These are phyloP conservation scores for Backusella psychrophila DNA, from an alignment of 192 early-diverging fungal species.

Conservation along the genomic window DNA sequence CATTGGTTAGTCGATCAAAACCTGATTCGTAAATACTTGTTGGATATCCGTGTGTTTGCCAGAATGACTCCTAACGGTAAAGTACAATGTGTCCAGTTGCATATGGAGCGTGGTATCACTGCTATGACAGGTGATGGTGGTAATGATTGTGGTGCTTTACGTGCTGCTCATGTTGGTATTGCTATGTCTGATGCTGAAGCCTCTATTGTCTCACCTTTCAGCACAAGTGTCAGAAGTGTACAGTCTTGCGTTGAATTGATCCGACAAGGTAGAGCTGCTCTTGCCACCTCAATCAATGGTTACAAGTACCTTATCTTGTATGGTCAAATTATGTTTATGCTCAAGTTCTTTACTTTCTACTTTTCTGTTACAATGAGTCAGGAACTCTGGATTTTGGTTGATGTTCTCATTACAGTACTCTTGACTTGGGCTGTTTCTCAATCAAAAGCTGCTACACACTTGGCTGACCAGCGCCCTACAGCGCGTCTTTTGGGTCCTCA, in stretches of 20 bases:
- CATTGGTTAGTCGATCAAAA: constrained; percentile 42
- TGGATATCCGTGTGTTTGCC: constrained; percentile 73
- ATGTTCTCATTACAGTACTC: constrained; percentile 60
- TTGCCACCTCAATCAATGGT: constrained; percentile 66
- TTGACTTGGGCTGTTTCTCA: constrained; percentile 63
- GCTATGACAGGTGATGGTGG: constrained; percentile 88
- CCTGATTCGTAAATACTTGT: constrained; percentile 49
- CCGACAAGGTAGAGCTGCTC: constrained; percentile 64
- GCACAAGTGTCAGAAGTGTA: constrained; percentile 60
- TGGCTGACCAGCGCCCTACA: constrained; percentile 60
- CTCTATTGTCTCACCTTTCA: constrained; percentile 80
- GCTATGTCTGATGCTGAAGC: constrained; percentile 79
- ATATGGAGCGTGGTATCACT: constrained; percentile 72
- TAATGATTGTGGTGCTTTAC: constrained; percentile 79
- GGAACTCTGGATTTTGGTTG: constrained; percentile 66
- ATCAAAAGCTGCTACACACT: constrained; percentile 48
- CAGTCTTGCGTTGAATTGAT: constrained; percentile 67
- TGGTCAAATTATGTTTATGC: constrained; percentile 63
- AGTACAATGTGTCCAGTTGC: constrained; percentile 66
- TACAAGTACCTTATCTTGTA: constrained; percentile 65
- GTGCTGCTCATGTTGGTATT: constrained; percentile 76
- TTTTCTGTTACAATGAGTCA: constrained; percentile 59
- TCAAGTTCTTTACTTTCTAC: constrained; percentile 65
- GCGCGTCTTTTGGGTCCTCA: constrained; percentile 71
- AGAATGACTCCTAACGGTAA: constrained; percentile 78